Evolutionary conservation across 1,139 yeast genomes (phyloP).

Genomic region (Diutina scorzettiae): DNA sequence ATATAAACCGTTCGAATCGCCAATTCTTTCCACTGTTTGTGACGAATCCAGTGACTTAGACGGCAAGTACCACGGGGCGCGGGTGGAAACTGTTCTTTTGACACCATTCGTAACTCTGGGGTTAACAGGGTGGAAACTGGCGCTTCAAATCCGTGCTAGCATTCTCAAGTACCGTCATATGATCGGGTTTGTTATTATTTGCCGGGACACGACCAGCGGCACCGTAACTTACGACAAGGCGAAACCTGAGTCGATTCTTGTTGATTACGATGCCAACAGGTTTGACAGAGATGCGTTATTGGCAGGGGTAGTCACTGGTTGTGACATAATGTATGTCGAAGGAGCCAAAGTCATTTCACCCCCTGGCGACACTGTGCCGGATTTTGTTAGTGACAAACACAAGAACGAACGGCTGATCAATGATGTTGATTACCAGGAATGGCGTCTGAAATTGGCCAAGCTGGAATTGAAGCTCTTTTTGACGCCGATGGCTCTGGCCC

Average conservation of each 20-base stretch:
- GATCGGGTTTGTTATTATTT: slow-evolving; percentile 32
- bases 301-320: slow-evolving; percentile 27
- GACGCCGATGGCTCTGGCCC: slow-evolving; percentile 2
- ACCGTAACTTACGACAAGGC: slow-evolving; percentile 22
- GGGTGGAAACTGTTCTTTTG: slow-evolving; percentile 40
- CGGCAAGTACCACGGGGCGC: slow-evolving; percentile 47
- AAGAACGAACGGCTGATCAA: slow-evolving; percentile 26
- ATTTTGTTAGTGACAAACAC: slow-evolving; percentile 29
- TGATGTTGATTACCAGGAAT: slow-evolving; percentile 35
- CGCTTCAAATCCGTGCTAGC: slow-evolving; percentile 22
- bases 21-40: slow-evolving; percentile 43
- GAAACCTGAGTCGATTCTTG: slow-evolving; percentile 23
- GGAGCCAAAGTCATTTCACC: slow-evolving; percentile 38
- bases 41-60: slow-evolving; percentile 40
- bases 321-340: slow-evolving; percentile 38
- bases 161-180: slow-evolving; percentile 28
- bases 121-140: slow-evolving; percentile 34
- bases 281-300: slow-evolving; percentile 33
- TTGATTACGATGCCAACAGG: slow-evolving; percentile 31
- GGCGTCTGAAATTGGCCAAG: slow-evolving; percentile 25
- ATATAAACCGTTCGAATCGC: slow-evolving; percentile 25
- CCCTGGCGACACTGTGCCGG: slow-evolving; percentile 27
- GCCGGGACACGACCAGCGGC: slow-evolving; percentile 39
- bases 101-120: slow-evolving; percentile 29
- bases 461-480: slow-evolving; percentile 15